Percentiles rank a stretch among this genome's conserved stretches.
These are phyloP conservation scores for Cavenderia fasciculata DNA, from an alignment of 78 protist species.

Conservation along the genomic window DNA sequence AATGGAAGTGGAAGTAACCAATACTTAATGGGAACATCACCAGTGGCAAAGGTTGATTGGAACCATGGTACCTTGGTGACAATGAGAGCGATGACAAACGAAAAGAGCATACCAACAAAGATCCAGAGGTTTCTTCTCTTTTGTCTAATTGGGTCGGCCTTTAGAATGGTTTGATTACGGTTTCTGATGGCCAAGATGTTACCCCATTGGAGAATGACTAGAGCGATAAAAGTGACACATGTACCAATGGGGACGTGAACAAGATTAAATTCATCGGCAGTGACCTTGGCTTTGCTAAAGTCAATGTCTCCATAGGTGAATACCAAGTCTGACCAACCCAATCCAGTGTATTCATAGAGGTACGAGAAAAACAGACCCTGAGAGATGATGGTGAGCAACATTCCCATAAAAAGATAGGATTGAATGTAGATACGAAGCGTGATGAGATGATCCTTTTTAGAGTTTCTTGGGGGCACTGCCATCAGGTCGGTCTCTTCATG, in stretches of 20 bases:
- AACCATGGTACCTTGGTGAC: constrained; percentile 64
- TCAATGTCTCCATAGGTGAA: constrained; percentile 28
- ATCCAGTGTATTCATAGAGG: constrained; percentile 46
- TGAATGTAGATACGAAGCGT: constrained; percentile 13
- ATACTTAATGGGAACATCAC: constrained; percentile 27
- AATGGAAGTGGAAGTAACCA: constrained; percentile 91
- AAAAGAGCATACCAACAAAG: neutral
- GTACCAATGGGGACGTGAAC: constrained; percentile 18
- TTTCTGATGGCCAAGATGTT: constrained; percentile 15
- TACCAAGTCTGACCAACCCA: constrained; percentile 15
- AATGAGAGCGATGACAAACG: constrained; percentile 17
- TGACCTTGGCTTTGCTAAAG: neutral
- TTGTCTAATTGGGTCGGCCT: constrained; percentile 30
- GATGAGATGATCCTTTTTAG: constrained; percentile 24
- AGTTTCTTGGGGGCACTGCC: constrained; percentile 34
- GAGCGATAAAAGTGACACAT: constrained; percentile 14
- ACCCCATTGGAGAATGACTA: constrained; percentile 35
- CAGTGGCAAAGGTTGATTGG: constrained; percentile 22
- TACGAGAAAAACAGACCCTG: constrained; percentile 37
- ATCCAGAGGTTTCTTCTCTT: constrained; percentile 23
- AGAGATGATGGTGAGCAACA: constrained; percentile 28
- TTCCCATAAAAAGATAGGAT: constrained; percentile 49
- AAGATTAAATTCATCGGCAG: neutral
- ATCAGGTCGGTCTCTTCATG: constrained; percentile 25
- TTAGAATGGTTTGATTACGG: neutral